Percentiles rank a stretch among this genome's conserved stretches.
Evolutionary conservation across 768 basidiomycete genomes (phyloP).

Genomic region (Cubamyces sp.): DNA sequence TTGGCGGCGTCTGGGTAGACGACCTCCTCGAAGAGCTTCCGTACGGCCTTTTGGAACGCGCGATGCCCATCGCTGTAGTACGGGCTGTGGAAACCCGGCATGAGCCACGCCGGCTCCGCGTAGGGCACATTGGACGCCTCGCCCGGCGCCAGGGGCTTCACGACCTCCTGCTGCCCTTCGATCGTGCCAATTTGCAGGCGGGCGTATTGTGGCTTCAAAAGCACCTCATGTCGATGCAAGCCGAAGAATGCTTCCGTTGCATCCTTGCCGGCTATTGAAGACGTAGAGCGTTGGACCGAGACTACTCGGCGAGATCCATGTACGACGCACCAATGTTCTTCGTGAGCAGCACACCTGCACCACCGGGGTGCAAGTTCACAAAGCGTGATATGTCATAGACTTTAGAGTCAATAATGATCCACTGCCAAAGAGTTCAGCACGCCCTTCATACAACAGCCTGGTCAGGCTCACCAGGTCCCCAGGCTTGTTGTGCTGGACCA

Average conservation of each 20-base stretch:
- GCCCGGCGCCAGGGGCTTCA: slow-evolving; percentile 60
- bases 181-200: slow-evolving; percentile 71
- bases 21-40: slow-evolving; percentile 77
- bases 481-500: slow-evolving; percentile 80
- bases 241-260: slow-evolving; percentile 84
- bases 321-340: slow-evolving; percentile 59
- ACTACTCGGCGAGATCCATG: not conserved
- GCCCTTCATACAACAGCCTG: not conserved
- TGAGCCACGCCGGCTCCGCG: slow-evolving; percentile 85
- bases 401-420: slow-evolving; percentile 81
- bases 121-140: slow-evolving; percentile 80
- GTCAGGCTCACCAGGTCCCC: slow-evolving; percentile 67
- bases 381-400: slow-evolving; percentile 86
- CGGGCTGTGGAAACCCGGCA: slow-evolving; percentile 65
- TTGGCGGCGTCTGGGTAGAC: slow-evolving; percentile 73
- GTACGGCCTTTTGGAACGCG: slow-evolving; percentile 73
- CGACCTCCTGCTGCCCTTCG: slow-evolving; percentile 55
- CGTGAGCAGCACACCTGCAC: slow-evolving; percentile 71
- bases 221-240: slow-evolving; percentile 82
- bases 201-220: slow-evolving; percentile 71
- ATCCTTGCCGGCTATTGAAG: slow-evolving; percentile 61
- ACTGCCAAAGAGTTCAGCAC: slow-evolving; percentile 45
- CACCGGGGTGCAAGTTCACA: slow-evolving; percentile 85
- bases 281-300: not conserved
- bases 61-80: slow-evolving; percentile 80